Evolutionary conservation across 257 asterid species (phyloP).

Genomic region (Solanum verrucosum): DNA sequence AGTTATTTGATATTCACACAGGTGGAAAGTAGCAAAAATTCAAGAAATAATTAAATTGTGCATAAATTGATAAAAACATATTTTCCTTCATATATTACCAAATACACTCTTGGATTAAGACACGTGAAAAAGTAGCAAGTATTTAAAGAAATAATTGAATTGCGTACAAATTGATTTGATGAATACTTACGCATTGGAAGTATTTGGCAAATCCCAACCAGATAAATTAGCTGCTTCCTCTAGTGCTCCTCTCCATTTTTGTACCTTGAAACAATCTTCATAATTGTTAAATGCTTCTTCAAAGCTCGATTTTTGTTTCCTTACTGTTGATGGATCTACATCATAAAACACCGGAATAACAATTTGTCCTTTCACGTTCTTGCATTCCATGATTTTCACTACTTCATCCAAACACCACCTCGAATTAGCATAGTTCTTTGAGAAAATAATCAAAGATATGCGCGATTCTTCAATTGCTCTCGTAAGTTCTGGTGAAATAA

Average conservation of each 20-base stretch:
- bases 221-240: background rate
- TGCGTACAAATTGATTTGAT: background rate
- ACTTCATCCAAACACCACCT: background rate
- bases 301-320: background rate
- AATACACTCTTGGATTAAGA: background rate
- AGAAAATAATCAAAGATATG: background rate
- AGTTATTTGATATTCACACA: background rate
- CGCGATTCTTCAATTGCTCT: background rate
- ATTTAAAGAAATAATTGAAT: too few species aligned
- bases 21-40: background rate
- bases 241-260: background rate
- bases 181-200: background rate
- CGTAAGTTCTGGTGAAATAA: background rate
- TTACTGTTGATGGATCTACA: background rate
- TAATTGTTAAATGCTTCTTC: background rate
- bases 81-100: background rate
- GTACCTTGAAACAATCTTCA: background rate
- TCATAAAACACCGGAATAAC: background rate
- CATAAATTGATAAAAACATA: background rate
- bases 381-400: background rate
- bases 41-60: background rate
- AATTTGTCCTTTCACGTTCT: background rate
- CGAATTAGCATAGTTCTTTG: background rate
- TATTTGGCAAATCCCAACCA: background rate
- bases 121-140: too few species aligned